Base-by-base conservation (phyloP, 148 eudicot species). In the Camellia japonica region DNA sequence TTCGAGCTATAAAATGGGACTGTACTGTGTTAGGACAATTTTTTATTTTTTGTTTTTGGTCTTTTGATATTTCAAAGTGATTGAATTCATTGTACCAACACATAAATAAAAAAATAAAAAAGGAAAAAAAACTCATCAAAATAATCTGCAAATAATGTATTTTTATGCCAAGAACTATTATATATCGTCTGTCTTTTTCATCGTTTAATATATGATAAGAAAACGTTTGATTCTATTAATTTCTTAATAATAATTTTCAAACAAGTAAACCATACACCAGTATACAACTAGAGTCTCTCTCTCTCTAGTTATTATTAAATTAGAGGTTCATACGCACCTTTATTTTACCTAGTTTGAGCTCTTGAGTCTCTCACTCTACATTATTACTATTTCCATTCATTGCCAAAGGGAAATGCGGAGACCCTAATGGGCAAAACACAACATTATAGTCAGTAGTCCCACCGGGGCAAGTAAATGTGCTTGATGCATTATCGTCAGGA, bases 371-470 rank as follows among this genome's bases (percentile, higher is more conserved):
- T 75, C n/a, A 44, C 68, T 44, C 78, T 11, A 43, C 68, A 12
- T 61, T 38, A 75, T 44, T 44, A 11, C 56, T 30, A 30, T 30
- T 52, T 61, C 68, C 78, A 19, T 60, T 44, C 68, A 75, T 60
- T 44, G 61, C 55, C 54, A 75, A 42, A 60, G 78, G 68, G 55
- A 75, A 61, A 4, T 60, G 78, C 0, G 42, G 3, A 58, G 78
- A 75, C 5, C 55, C 68, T 5, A 2, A 73, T 16, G 87, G 87
- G 82, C 91, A 87, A 77, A 87, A 89, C 4, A 82, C 79, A 44
- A 89, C 90, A 55, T 60, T 73, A 14, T 89, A 89, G 73, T 87
- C 85, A 7, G 88, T 87, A 7, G 88, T 80, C 7, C 88, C 91
- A 71, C 72, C 52, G 46, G 86, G 87, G 41, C 91, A 89, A 19